Evolutionary conservation across 148 eudicot genomes (phyloP).

Genomic region (Diospyros kaki): DNA sequence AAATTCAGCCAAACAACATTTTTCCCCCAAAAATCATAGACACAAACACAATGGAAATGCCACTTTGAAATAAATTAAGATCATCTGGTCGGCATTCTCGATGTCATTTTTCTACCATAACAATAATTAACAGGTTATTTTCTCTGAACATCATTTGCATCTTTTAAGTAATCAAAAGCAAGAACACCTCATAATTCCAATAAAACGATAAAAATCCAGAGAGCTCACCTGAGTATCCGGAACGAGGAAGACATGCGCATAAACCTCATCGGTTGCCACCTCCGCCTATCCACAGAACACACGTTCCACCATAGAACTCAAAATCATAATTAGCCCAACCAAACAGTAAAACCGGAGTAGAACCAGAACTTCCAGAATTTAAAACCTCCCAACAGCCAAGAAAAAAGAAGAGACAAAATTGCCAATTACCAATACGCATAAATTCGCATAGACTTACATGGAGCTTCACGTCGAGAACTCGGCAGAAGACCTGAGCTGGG

Average conservation of each 20-base stretch:
- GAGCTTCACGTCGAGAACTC: slow-evolving; percentile 75
- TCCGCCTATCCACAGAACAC: slow-evolving; percentile 58
- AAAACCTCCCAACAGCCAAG: not conserved
- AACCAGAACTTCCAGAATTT: not conserved
- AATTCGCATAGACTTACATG: slow-evolving; percentile 47
- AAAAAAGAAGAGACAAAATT: not conserved
- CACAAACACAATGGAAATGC: not conserved
- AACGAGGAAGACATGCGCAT: slow-evolving; percentile 93
- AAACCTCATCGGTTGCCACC: slow-evolving; percentile 91
- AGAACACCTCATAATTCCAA: not conserved
- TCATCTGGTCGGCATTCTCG: not conserved
- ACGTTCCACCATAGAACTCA: not conserved
- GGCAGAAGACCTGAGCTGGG: slow-evolving; percentile 79
- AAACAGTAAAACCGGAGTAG: no score
- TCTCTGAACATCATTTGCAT: not conserved
- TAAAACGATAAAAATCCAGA: not conserved
- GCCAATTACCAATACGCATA: not conserved
- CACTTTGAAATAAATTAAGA: not conserved
- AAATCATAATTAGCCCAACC: no score
- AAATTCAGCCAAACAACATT: slow-evolving; percentile 28
- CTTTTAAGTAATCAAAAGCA: not conserved
- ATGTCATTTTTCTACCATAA: not conserved
- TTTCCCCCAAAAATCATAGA: slow-evolving; percentile 26
- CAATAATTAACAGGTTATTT: slow-evolving; percentile 51
- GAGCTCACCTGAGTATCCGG: slow-evolving; percentile 68